These are phyloP conservation scores for Albugo candida DNA, from an alignment of 352 stramenopile genomes.

Conservation along the genomic window DNA sequence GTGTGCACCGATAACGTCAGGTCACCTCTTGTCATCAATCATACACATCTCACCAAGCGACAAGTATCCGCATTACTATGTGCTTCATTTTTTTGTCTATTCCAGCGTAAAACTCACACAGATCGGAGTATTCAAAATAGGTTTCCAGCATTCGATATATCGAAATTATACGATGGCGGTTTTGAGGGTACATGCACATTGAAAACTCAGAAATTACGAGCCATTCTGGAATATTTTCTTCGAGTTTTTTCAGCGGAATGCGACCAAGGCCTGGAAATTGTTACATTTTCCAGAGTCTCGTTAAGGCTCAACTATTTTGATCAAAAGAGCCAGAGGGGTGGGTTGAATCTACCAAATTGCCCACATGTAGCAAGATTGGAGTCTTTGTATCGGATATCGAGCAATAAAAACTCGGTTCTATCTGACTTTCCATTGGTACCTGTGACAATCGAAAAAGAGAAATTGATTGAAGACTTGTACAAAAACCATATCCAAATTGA, in stretches of 20 bases:
- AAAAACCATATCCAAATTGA: constrained; percentile 47
- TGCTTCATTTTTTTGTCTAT: constrained; percentile 41
- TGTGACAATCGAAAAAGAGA: constrained; percentile 17
- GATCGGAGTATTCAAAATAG: constrained; percentile 6
- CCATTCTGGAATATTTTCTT: constrained; percentile 51
- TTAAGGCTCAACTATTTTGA: constrained; percentile 12
- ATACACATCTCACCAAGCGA: constrained; percentile 19
- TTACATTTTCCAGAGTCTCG: constrained; percentile 35
- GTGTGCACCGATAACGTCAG: background rate
- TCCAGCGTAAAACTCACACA: constrained; percentile 9
- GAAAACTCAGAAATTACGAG: constrained; percentile 53
- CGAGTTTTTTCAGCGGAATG: constrained; percentile 17
- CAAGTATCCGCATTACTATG: constrained; percentile 26
- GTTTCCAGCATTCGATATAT: constrained; percentile 31
- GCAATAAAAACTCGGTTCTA: no score
- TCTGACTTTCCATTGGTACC: constrained; percentile 1
- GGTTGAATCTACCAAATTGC: background rate
- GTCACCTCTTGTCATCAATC: constrained; percentile 10
- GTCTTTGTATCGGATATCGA: no score
- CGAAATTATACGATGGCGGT: constrained; percentile 16
- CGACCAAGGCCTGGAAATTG: constrained; percentile 13
- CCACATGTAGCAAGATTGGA: no score
- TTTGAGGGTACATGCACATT: constrained; percentile 12
- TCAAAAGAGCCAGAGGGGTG: constrained; percentile 2
- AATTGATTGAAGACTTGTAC: constrained; percentile 36